Conservation (phyloP, 1,139 yeast genomes). For the Arxiozyma bovina region DNA sequence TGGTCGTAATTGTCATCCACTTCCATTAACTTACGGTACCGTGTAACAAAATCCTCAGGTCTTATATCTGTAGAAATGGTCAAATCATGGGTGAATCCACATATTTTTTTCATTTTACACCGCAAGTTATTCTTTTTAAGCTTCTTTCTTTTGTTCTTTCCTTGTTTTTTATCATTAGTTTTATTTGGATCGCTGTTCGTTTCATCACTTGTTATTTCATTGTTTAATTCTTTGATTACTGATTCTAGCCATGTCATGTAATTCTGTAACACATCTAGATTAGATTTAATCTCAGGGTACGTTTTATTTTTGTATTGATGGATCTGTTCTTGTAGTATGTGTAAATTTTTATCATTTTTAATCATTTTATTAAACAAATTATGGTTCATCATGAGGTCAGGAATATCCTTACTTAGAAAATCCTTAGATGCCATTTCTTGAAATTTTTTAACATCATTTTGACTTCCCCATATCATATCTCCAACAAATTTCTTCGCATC, state of each 20-base stretch:
- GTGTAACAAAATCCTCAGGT: constrained; percentile 14
- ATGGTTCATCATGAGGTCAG: constrained; percentile 27
- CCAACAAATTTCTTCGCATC: constrained; percentile 14
- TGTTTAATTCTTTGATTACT: constrained; percentile 13
- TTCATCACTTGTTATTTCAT: constrained; percentile 11
- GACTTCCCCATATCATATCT: constrained; percentile 15
- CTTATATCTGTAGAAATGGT: constrained; percentile 11
- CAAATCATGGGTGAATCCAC: constrained; percentile 21
- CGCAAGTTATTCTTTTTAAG: constrained; percentile 6
- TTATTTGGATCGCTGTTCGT: constrained; percentile 12
- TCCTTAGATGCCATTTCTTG: constrained; percentile 17
- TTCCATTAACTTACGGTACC: constrained; percentile 6
- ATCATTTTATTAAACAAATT: constrained; percentile 33
- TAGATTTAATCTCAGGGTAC: constrained; percentile 15
- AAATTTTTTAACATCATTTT: constrained; percentile 25
- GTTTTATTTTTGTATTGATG: constrained; percentile 15
- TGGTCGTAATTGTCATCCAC: constrained; percentile 8
- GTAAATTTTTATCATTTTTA: constrained; percentile 21
- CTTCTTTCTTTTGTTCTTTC: constrained; percentile 11
- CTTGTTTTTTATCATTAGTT: constrained; percentile 11
- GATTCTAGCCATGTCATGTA: constrained; percentile 29
- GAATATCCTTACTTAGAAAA: constrained; percentile 15
- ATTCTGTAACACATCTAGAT: constrained; percentile 14
- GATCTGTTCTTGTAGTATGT: constrained; percentile 12
- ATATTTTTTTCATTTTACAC: constrained; percentile 14